Evolutionary conservation across 805 yeast genomes (phyloP).

Genomic region (Hanseniaspora occidentalis): DNA sequence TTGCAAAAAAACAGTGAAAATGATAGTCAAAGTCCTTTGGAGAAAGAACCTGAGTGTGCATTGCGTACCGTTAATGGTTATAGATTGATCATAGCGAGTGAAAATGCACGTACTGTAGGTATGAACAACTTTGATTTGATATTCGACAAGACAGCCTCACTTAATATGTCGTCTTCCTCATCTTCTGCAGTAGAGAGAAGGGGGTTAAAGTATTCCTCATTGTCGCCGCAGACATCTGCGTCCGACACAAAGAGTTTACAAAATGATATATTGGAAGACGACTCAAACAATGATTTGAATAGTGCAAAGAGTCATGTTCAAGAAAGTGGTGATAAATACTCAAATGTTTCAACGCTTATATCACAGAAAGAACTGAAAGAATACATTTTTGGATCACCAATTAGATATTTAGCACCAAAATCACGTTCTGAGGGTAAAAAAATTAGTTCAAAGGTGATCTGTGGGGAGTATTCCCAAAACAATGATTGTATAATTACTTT

Average conservation of each 20-base stretch:
- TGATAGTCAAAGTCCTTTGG: background rate
- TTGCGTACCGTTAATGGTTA: slow-evolving; percentile 12
- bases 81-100: slow-evolving; percentile 26
- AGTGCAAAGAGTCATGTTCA: too few relatives aligned
- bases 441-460: too few relatives aligned
- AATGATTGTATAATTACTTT: too few relatives aligned
- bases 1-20: background rate
- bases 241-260: too few relatives aligned
- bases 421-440: too few relatives aligned
- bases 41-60: too few relatives aligned
- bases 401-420: slow-evolving; percentile 11
- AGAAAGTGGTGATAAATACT: background rate
- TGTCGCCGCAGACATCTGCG: too few relatives aligned
- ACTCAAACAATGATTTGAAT: background rate
- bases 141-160: slow-evolving; percentile 22
- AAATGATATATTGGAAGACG: too few relatives aligned
- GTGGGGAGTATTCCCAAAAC: too few relatives aligned
- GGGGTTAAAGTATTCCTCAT: too few relatives aligned
- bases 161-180: too few relatives aligned
- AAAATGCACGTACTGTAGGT: slow-evolving; percentile 25
- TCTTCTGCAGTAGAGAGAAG: too few relatives aligned
- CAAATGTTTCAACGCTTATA: slow-evolving; percentile 10
- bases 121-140: slow-evolving; percentile 24
- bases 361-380: slow-evolving; percentile 25
- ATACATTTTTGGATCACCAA: slow-evolving; percentile 29